Base-by-base conservation (phyloP, 805 yeast genomes). In the Torulaspora microellipsoides region DNA sequence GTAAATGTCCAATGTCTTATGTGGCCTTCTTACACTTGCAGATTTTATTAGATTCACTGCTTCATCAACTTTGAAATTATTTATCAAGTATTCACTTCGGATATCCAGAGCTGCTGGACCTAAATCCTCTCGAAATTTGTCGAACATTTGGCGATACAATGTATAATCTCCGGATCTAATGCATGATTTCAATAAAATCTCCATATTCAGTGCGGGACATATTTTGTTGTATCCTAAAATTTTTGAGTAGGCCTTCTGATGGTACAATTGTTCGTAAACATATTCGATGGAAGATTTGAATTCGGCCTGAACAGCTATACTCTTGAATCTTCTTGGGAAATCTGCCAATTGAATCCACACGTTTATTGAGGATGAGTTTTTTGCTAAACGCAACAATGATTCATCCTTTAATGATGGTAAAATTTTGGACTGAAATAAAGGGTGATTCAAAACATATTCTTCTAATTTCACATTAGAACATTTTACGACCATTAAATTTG, bases 301-400 rank as follows among this genome's bases (percentile, higher is more conserved):
- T 13, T 57, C 60, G 1, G 58, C 60, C 43, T 60, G 66, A n/a
- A 36, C 47, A 6, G 60, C 55, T 14, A 64, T 62, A 9, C 58
- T 49, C 40, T 48, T 52, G 43, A 58, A 64, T 15, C 53, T 48
- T 5, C 50, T 43, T 2, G 67, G 66, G 34, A 64, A 64, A 17
- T 52, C 54, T 8, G 59, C 47, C 11, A 31, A 36, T 2, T 43
- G 37, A 5, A 56, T 43, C 49, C 54, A 60, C 27, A 36, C 46
- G 23, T 32, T 40, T 20, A 46, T 43, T 28, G 40, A 36, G 27
- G 44, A 17, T 7, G 40, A 27, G 27, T 51, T 49, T 29, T 45
- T 49, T 10, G 56, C 52, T 14, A 63, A 32, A 40, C 56, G 59
- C 10, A 53, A 27, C 37, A 59, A 44, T 0, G 62, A 57, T 25